Evolutionary conservation across 2,329 filamentous ascomycete genomes (phyloP), one percentile per base, ranked within the genome.

Genomic region (Diaporthe ampelina): DNA sequence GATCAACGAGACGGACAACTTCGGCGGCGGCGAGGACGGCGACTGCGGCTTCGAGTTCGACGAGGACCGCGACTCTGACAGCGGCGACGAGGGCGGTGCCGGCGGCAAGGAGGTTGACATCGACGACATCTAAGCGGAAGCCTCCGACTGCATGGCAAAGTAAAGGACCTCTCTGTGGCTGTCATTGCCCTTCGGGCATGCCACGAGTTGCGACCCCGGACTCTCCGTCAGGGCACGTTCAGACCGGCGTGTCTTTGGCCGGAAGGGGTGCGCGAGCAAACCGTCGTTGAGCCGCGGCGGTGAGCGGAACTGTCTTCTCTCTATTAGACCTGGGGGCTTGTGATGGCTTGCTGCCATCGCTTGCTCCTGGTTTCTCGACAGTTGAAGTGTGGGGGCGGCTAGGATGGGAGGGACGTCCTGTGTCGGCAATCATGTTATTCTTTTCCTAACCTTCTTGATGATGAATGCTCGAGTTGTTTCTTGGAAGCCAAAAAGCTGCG

Each of bases 1-100:
- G 93, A 99, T 99, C 91, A 99, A 99, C 91, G 97, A 99, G 91
- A 98, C 95, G 78, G 97, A 98, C 86, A 97, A 95, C 63, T 97
- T 93, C 82, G 91, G 94, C 81, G 94, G 95, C 85, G 94, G 95
- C 84, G 95, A 95, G 85, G 94, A 97, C 84, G 96, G 97, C 85
- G 95, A 98, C 82, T 95, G 94, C 87, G 97, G 97, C 87, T 98
- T 99, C 89, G 97, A 98, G 88, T 98, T 98, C 88, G 97, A 97
- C 87, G 95, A 98, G 85, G 96, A 98, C 85, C 89, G 93, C 78
- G 93, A 94, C 81, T 90, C 88, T 68, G 89, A 87, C 59, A 86
- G 90, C 52, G 84, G 83, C 35, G 90, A 90, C 43, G 88, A 86
- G 70, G 87, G 82, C 65, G 87, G 84, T 74, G 88, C 86, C 81